A percentile compares a stretch with the other conserved stretches of the same genome.
Conservation (phyloP, 2,329 filamentous ascomycete genomes). For the Thielaviopsis ethacetica region DNA sequence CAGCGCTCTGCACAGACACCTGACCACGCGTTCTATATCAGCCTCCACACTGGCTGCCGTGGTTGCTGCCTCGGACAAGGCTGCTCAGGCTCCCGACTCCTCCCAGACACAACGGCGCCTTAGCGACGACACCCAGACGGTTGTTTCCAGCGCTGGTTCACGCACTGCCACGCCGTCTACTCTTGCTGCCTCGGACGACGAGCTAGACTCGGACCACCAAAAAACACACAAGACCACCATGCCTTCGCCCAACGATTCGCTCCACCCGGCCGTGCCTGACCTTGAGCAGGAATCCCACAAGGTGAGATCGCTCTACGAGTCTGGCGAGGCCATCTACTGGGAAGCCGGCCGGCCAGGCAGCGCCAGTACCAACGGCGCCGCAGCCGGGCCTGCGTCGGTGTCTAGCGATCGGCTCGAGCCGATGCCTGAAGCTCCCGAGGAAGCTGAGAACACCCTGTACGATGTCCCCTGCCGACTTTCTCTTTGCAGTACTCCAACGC, state of each 20-base stretch:
- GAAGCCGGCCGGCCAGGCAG: slow-evolving; percentile 26
- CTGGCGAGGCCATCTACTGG: slow-evolving; percentile 35
- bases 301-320: slow-evolving; percentile 50
- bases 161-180: slow-evolving; percentile 5
- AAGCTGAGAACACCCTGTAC: slow-evolving; percentile 23
- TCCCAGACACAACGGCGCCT: not conserved
- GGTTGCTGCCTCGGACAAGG: not conserved
- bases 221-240: not conserved
- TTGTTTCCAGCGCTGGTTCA: not conserved
- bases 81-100: not conserved
- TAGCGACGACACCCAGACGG: not conserved
- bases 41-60: not conserved
- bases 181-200: not conserved
- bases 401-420: slow-evolving; percentile 30
- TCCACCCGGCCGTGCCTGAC: slow-evolving; percentile 31
- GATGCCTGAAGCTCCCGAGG: slow-evolving; percentile 32
- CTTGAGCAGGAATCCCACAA: slow-evolving; percentile 48
- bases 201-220: not conserved
- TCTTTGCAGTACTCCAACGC: slow-evolving; percentile 13
- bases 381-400: slow-evolving; percentile 14
- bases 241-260: slow-evolving; percentile 30
- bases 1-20: slow-evolving; percentile 1
- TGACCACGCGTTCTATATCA: not conserved
- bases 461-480: slow-evolving; percentile 11
- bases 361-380: not conserved